Evolutionary conservation across 306 rosid species (phyloP), one percentile per base, ranked within the genome.

Genomic region (Quillaja saponaria): DNA sequence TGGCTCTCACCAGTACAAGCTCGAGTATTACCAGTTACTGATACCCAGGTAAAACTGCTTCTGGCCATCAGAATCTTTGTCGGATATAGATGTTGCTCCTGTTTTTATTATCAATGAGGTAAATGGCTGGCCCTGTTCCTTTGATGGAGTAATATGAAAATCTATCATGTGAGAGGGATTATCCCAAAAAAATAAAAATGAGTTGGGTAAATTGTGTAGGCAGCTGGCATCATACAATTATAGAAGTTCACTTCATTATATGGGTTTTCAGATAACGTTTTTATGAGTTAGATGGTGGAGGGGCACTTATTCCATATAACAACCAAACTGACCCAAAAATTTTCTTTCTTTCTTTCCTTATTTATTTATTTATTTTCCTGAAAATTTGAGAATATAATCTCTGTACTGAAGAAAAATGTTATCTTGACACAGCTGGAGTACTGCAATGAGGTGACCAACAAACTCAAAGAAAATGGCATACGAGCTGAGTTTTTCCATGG

Each of bases 1-100:
- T 92, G 96, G 99, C 96, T 92, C 63, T 86, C 99, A 46, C 99
- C 99, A 44, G 41, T 85, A 46, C 99, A 92, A 68, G 96, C 87
- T 62, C 92, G 96, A 61, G 78, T 92, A 66, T 69, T 92, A 71
- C 98, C 98, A 17, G 96, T 92, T 34, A 86, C 96, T 0, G 98
- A 92, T 49, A 37, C 78, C 49, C 98, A 92, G 98, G 98, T 92
- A 83, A 20, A 52, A 33, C 60, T 64, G 45, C 35, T 10, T 25
- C 53, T 51, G 15, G 47, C 20, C 60, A 56, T 55, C 2, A 61
- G 38, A 55, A 60, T 47, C 46, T 47, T 51, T 28, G 64, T 66
- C 64, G 10, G 20, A 16, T 58, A n/a, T 50, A 4, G 45, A 7
- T 11, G 18, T 15, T 64, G 54, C 16, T 49, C 25, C 1, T 46